A percentile compares a stretch with the other conserved stretches of the same genome.
Evolutionary conservation across 2,329 filamentous ascomycete genomes (phyloP).

Genomic region (Tolypocladium amazonense): DNA sequence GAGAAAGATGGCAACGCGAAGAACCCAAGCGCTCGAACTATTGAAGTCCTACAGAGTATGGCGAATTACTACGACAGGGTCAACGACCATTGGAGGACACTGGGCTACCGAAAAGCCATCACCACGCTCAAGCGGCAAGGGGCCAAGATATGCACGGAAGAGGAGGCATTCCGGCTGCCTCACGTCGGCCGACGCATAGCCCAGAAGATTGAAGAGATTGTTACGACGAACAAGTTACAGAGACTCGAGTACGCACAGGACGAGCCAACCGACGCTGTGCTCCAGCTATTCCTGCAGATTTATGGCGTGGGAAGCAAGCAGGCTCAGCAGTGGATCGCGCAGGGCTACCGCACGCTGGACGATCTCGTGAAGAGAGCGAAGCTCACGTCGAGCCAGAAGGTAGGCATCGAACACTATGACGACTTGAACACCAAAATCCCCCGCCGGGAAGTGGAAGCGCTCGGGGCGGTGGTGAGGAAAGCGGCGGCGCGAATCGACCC

Average conservation of each 20-base stretch:
- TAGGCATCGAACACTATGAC: slow-evolving; percentile 70
- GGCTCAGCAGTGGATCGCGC: slow-evolving; percentile 65
- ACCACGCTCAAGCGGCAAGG: slow-evolving; percentile 58
- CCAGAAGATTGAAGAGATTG: slow-evolving; percentile 84
- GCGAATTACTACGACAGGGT: slow-evolving; percentile 62
- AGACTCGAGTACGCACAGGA: slow-evolving; percentile 59
- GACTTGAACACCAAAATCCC: slow-evolving; percentile 75
- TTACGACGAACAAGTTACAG: slow-evolving; percentile 57
- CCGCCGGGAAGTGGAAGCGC: slow-evolving; percentile 59
- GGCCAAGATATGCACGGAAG: slow-evolving; percentile 52
- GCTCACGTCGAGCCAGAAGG: slow-evolving; percentile 57
- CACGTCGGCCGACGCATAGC: slow-evolving; percentile 65
- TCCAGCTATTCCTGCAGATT: slow-evolving; percentile 64
- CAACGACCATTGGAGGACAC: slow-evolving; percentile 66
- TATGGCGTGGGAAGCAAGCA: slow-evolving; percentile 66
- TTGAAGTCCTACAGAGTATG: slow-evolving; percentile 71
- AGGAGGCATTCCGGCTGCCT: slow-evolving; percentile 57
- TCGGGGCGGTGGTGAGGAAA: slow-evolving; percentile 53
- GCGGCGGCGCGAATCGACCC: slow-evolving; percentile 51
- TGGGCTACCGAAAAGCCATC: slow-evolving; percentile 70
- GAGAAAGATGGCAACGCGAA: slow-evolving; percentile 27
- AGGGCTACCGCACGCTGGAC: slow-evolving; percentile 63
- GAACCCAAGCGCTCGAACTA: slow-evolving; percentile 67
- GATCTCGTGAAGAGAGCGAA: slow-evolving; percentile 54
- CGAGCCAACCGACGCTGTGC: slow-evolving; percentile 53